These are phyloP conservation scores for Alternaria consortialis DNA, from an alignment of 2,329 filamentous ascomycete species.

Conservation along the genomic window DNA sequence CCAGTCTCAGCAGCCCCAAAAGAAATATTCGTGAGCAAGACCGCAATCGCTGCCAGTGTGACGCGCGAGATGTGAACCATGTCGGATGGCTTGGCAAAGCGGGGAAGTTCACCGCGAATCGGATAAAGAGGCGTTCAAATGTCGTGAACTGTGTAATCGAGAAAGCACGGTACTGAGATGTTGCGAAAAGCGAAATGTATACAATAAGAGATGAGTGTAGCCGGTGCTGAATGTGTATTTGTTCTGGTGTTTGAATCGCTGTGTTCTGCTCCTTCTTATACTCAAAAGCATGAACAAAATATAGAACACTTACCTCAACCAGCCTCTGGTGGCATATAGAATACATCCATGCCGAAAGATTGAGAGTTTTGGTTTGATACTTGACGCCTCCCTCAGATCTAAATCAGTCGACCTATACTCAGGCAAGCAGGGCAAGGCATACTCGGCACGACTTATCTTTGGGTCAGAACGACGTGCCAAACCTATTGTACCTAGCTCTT, in stretches of 20 bases:
- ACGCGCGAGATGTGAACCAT: constrained; percentile 2
- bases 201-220: neutral
- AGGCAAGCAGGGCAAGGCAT: neutral
- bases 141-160: neutral
- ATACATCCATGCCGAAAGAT: neutral
- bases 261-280: neutral
- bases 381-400: neutral
- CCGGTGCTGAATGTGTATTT: neutral
- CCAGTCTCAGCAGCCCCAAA: neutral
- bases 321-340: neutral
- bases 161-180: neutral
- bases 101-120: constrained; percentile 2
- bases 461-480: neutral
- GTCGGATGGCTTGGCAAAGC: constrained; percentile 3
- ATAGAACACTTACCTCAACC: neutral
- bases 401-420: neutral
- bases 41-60: neutral
- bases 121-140: neutral
- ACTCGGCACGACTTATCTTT: neutral
- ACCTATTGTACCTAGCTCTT: neutral
- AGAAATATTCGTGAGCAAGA: neutral
- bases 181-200: neutral
- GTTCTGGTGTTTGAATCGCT: neutral
- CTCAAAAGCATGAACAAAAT: neutral
- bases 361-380: neutral